A percentile compares a stretch with the other conserved stretches of the same genome.
These are phyloP conservation scores for Populus tomentosa DNA, from an alignment of 441 rosid species.

Conservation along the genomic window DNA sequence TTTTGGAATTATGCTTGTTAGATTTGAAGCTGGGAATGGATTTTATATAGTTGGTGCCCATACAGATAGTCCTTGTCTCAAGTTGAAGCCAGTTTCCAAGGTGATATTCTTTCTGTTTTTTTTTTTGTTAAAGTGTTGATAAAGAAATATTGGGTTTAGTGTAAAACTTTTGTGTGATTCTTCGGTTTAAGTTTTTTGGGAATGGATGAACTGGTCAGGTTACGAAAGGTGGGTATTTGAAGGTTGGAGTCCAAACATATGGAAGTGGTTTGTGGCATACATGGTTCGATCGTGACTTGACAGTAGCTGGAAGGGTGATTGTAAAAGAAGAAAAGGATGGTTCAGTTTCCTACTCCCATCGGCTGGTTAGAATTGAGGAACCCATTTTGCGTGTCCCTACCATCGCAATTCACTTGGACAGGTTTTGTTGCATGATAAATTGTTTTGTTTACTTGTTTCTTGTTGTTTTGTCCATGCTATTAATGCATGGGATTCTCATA, in stretches of 20 bases:
- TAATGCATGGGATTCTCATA: not conserved
- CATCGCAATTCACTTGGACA: constrained; percentile 91
- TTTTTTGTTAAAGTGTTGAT: not conserved
- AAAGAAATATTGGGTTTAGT: not conserved
- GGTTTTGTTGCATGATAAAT: constrained; percentile 37
- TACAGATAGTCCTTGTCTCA: constrained; percentile 95
- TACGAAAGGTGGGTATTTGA: constrained; percentile 68
- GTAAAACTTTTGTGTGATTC: not conserved
- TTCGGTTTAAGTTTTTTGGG: not conserved
- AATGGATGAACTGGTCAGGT: constrained; percentile 44
- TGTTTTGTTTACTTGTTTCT: not conserved
- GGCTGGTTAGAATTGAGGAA: constrained; percentile 68
- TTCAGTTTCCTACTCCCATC: constrained; percentile 59
- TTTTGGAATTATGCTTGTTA: constrained; percentile 14
- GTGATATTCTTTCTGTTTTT: constrained; percentile 23
- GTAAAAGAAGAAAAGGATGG: constrained; percentile 59
- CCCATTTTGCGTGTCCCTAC: constrained; percentile 96
- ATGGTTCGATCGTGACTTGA: constrained; percentile 98
- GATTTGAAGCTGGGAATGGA: constrained; percentile 91
- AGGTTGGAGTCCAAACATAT: constrained; percentile 88
- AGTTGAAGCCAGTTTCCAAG: constrained; percentile 91
- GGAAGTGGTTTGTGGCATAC: constrained; percentile 98
- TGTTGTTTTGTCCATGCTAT: not conserved
- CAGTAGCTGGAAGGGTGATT: constrained; percentile 85
- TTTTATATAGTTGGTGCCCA: constrained; percentile 92